A percentile compares a stretch with the other conserved stretches of the same genome.
Evolutionary conservation across 208 protist species (phyloP).

Genomic region (Leishmania martiniquensis): DNA sequence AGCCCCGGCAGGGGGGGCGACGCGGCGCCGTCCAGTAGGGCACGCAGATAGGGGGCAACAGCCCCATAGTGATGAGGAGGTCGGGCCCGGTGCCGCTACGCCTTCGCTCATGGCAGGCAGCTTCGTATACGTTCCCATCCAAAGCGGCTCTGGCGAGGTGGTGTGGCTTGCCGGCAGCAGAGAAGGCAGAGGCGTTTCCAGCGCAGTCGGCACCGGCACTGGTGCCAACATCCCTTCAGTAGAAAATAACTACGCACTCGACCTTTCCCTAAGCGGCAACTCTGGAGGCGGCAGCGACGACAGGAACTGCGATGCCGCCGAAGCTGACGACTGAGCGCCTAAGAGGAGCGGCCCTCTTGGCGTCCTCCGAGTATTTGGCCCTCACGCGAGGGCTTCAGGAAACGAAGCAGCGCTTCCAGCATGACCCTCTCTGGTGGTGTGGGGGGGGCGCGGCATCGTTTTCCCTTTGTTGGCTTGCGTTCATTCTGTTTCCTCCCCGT

Average conservation of each 20-base stretch:
- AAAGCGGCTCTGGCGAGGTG: neutral
- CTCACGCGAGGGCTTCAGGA: neutral
- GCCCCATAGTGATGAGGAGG: neutral
- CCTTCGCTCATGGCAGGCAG: neutral
- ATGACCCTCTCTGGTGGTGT: neutral
- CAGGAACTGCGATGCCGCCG: neutral
- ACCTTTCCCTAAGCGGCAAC: slow-evolving; percentile 25
- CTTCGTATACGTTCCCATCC: neutral
- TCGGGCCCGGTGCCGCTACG: neutral
- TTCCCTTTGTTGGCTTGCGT: neutral
- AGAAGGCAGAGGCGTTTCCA: neutral
- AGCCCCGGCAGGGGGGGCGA: slow-evolving; percentile 2
- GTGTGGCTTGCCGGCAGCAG: neutral
- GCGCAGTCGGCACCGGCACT: neutral
- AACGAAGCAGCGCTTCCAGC: neutral
- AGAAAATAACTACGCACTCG: slow-evolving; percentile 21
- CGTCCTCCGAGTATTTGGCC: neutral
- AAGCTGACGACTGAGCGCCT: neutral
- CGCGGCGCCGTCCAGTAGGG: neutral
- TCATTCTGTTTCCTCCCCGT: neutral
- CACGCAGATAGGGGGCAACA: neutral
- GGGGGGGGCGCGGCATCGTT: neutral
- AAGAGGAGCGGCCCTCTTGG: too few relatives aligned
- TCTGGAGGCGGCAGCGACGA: neutral
- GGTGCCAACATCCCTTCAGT: slow-evolving; percentile 19